These are phyloP conservation scores for Gelatoporia subvermispora DNA, from an alignment of 768 basidiomycete species.

Conservation along the genomic window DNA sequence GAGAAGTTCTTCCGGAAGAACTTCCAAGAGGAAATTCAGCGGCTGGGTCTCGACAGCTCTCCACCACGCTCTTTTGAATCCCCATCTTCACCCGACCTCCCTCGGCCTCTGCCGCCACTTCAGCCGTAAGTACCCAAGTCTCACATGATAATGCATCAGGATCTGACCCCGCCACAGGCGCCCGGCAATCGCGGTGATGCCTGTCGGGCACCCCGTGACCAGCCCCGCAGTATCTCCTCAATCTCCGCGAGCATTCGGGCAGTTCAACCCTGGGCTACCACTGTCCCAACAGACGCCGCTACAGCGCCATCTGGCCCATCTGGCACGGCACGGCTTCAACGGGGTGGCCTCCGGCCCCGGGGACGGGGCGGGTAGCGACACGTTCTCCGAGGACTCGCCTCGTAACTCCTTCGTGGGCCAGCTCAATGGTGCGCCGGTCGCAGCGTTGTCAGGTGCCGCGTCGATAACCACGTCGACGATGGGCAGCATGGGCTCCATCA, in stretches of 20 bases:
- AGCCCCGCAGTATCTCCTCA: slow-evolving; percentile 11
- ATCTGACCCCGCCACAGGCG: background rate
- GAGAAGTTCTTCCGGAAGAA: slow-evolving; percentile 83
- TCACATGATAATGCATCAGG: too few relatives aligned
- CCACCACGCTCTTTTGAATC: slow-evolving; percentile 28
- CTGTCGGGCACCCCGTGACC: slow-evolving; percentile 1
- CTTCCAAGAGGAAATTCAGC: slow-evolving; percentile 76
- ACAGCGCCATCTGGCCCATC: slow-evolving; percentile 75
- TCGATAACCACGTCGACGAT: slow-evolving; percentile 62
- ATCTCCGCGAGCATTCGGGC: slow-evolving; percentile 11
- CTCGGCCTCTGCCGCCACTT: slow-evolving; percentile 2
- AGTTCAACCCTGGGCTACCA: slow-evolving; percentile 8
- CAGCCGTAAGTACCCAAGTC: background rate
- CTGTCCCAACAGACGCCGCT: slow-evolving; percentile 64
- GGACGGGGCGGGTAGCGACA: slow-evolving; percentile 52
- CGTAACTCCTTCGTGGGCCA: slow-evolving; percentile 76
- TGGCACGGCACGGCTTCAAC: slow-evolving; percentile 78
- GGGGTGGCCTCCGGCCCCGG: slow-evolving; percentile 76
- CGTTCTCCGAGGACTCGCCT: slow-evolving; percentile 60
- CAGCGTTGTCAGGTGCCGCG: slow-evolving; percentile 33
- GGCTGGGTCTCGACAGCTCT: slow-evolving; percentile 54
- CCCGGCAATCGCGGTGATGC: background rate
- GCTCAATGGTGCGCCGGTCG: slow-evolving; percentile 38
- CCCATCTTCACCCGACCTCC: slow-evolving; percentile 8
- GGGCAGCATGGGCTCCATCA: slow-evolving; percentile 63